A percentile compares a stretch with the other conserved stretches of the same genome.
phyloP scores from a whole-genome alignment of 1,284 basidiomycete genomes.

The Stygiomarasmius scandens region DNA sequence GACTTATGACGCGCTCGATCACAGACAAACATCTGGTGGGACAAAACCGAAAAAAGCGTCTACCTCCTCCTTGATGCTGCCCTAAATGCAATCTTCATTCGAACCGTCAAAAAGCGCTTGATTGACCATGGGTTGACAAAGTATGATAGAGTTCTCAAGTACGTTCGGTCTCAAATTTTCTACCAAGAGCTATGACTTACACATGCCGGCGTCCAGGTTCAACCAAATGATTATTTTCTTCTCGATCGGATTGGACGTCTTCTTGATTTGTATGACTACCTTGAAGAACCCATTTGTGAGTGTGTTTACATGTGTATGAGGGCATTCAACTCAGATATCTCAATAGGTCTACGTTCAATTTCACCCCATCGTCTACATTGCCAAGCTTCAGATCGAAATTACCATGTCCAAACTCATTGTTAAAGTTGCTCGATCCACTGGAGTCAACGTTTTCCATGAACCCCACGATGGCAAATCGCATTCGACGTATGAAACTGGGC shows the following conservation, averaged over 20 bases:
- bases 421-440: slow-evolving; percentile 6
- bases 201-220: slow-evolving; percentile 1
- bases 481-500: no score
- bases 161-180: neutral
- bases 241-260: slow-evolving; percentile 5
- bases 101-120: slow-evolving; percentile 4
- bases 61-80: slow-evolving; percentile 4
- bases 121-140: slow-evolving; percentile 5
- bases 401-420: slow-evolving; percentile 8
- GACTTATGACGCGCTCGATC: no score
- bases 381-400: slow-evolving; percentile 9
- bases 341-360: neutral
- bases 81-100: slow-evolving; percentile 7
- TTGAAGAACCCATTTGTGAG: slow-evolving; percentile 2
- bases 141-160: slow-evolving; percentile 5
- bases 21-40: neutral
- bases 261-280: neutral
- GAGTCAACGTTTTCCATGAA: slow-evolving; percentile 4
- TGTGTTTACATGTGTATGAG: neutral
- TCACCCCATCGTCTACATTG: slow-evolving; percentile 7
- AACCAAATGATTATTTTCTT: slow-evolving; percentile 9
- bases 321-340: no score
- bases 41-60: neutral
- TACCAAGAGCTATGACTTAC: neutral
- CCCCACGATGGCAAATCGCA: no score